A percentile compares a stretch with the other conserved stretches of the same genome.
Evolutionary conservation across 2,329 filamentous ascomycete species (phyloP).

Genomic region (Fusarium chlamydosporum): DNA sequence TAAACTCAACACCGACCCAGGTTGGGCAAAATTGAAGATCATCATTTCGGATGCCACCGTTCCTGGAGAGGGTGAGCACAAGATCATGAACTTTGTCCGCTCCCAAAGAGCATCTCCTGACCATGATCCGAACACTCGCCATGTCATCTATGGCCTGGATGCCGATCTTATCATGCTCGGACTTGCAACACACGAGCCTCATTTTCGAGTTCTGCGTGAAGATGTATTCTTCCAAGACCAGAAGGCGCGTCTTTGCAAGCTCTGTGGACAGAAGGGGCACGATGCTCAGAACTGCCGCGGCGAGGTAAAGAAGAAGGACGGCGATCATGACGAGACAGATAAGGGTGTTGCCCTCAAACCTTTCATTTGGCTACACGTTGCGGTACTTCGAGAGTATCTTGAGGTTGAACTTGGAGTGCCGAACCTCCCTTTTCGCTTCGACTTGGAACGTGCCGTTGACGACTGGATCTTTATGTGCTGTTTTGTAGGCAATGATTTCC

Average conservation of each 20-base stretch:
- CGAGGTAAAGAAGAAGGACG: conserved; percentile 80
- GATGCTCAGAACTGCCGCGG: conserved; percentile 89
- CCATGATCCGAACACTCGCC: conserved; percentile 95
- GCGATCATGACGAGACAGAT: conserved; percentile 86
- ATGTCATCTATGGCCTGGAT: conserved; percentile 98
- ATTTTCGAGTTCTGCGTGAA: conserved; percentile 95
- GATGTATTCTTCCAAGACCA: conserved; percentile 95
- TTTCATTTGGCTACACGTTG: conserved; percentile 98
- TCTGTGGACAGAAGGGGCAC: conserved; percentile 94
- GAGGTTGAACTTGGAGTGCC: conserved; percentile 89
- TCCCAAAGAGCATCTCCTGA: conserved; percentile 92
- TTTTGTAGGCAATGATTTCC: conserved; percentile 98
- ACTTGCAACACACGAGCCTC: conserved; percentile 94
- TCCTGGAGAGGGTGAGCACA: conserved; percentile 97
- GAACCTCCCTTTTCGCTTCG: conserved; percentile 86
- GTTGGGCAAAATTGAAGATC: conserved; percentile 95
- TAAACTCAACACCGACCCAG: conserved; percentile 96
- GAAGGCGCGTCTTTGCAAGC: conserved; percentile 83
- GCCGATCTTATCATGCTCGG: conserved; percentile 99
- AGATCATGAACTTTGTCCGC: conserved; percentile 98
- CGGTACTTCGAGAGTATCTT: conserved; percentile 91
- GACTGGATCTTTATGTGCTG: conserved; percentile 99
- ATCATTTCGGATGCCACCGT: conserved; percentile 99
- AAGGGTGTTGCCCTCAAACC: conserved; percentile 81
- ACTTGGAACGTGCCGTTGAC: conserved; percentile 93